Conservation (phyloP, 148 eudicot genomes). For the Vaccinium vitisidaea region DNA sequence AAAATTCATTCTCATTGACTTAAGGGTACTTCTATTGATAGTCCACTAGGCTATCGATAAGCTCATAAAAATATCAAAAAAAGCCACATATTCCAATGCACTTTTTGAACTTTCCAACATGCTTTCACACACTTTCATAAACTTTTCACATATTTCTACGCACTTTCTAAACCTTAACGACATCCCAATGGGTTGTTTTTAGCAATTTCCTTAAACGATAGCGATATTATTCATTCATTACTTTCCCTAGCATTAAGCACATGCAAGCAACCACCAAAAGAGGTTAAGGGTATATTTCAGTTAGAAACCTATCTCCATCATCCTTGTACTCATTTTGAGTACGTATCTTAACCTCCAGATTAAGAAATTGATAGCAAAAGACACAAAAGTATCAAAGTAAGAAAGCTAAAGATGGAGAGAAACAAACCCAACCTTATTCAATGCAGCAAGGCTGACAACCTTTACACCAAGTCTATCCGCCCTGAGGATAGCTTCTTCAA, state of each 20-base stretch:
- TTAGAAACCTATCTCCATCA: neutral
- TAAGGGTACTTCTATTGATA: too few relatives aligned
- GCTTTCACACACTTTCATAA: too few relatives aligned
- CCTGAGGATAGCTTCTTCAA: slow-evolving; percentile 53
- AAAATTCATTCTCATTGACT: neutral
- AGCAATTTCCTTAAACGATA: neutral
- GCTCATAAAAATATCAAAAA: too few relatives aligned
- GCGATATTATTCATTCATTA: neutral
- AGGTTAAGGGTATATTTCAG: neutral
- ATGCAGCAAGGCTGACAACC: slow-evolving; percentile 53
- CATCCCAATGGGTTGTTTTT: too few relatives aligned
- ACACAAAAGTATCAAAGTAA: neutral
- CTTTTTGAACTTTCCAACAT: too few relatives aligned
- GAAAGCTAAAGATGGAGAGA: neutral
- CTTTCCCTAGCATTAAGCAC: neutral
- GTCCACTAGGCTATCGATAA: too few relatives aligned
- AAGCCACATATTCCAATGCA: too few relatives aligned
- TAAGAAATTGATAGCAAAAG: neutral
- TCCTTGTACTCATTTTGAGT: neutral
- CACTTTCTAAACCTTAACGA: too few relatives aligned
- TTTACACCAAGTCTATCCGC: slow-evolving; percentile 56
- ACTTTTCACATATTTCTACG: too few relatives aligned
- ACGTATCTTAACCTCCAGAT: neutral
- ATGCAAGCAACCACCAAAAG: neutral
- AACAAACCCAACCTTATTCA: slow-evolving; percentile 40